Base-by-base conservation (phyloP, 345 rosid genomes). In the Geranium brycei region DNA sequence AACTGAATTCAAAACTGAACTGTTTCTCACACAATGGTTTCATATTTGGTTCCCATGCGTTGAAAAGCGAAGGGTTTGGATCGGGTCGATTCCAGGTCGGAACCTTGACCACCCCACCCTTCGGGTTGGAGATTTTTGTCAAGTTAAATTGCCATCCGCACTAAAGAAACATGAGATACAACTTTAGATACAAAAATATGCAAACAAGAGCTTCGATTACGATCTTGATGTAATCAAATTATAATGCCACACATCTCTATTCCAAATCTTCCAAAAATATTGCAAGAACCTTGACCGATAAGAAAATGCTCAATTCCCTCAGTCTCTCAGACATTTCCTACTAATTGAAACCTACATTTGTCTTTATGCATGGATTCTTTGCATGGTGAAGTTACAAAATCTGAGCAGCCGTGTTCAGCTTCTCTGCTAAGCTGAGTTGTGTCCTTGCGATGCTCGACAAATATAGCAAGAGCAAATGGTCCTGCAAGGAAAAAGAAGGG, bases 321-420 rank as follows among this genome's bases (percentile, higher is more conserved):
- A 47, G 11, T 5, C 10, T 6, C 3, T 47, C 53, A 13, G 14
- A 47, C 53, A 47, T 47, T 6, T 47, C 3, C 53, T 47, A 47
- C 53, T 6, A 47, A 8, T 47, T 47, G 53, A 47, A 11, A 47
- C 3, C 3, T 13, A 47, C 3, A 10, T 6, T 47, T 64, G 64
- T 73, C 67, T 63, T 72, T 61, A 74, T 62, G 68, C 63, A 15
- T 62, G 59, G 68, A 76, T 17, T 15, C 57, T 12, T 4, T 35
- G 41, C 41, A 23, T 23, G 28, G 28, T 35, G 11, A 61, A 62
- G 60, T 72, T 78, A 87, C 62, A 80, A 80, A 75, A 87, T 72
- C 77, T 93, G 97, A 17, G 97, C 96, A 19, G 99, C 96, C 1
- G 92, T 88, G 79, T 93, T 93, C 77, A 90, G 77, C 81, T 83